Conservation (phyloP, 257 asterid genomes). For the Solanum corneliomulleri region DNA sequence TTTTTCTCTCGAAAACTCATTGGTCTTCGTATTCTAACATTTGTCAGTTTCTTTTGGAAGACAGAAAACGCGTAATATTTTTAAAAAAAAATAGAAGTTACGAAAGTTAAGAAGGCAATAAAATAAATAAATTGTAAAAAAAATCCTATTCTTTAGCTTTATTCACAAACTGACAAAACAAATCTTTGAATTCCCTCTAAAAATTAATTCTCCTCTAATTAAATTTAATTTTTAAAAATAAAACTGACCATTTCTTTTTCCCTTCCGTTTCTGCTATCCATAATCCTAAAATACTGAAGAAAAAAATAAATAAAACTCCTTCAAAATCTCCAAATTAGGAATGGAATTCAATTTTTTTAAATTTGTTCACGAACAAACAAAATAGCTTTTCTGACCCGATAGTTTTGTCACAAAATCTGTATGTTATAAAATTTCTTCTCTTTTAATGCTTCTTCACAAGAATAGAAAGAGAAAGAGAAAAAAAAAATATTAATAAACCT, state of each 20-base stretch:
- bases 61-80: neutral
- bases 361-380: neutral
- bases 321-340: neutral
- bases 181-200: neutral
- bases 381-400: slow-evolving; percentile 26
- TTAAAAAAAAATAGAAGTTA: neutral
- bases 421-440: slow-evolving; percentile 6
- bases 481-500: neutral
- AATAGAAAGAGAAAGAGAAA: neutral
- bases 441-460: slow-evolving; percentile 26
- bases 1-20: neutral
- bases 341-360: neutral
- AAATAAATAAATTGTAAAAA: neutral
- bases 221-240: neutral
- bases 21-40: neutral
- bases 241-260: neutral
- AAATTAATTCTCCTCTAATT: neutral
- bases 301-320: neutral
- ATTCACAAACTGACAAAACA: slow-evolving; percentile 5
- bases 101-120: neutral
- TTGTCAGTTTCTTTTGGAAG: neutral
- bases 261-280: neutral
- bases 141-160: slow-evolving; percentile 4
- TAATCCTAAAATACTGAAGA: neutral
- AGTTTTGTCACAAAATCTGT: slow-evolving; percentile 51